These are phyloP conservation scores for Pugionium dolabratum DNA, from an alignment of 345 rosid species.

Conservation along the genomic window DNA sequence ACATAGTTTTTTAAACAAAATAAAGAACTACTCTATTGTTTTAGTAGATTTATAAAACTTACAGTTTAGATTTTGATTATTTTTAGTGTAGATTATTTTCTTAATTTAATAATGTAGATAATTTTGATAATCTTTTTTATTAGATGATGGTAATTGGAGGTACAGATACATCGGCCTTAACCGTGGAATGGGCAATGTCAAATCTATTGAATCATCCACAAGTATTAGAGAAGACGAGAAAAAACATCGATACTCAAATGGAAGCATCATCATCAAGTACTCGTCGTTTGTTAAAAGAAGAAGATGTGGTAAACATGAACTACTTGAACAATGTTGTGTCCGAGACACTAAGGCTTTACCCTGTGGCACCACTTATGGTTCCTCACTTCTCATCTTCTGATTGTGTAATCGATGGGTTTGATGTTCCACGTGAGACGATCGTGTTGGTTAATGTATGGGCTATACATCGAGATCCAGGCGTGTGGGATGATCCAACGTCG, in stretches of 20 bases:
- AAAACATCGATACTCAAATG: constrained; percentile 26
- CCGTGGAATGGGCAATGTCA: constrained; percentile 42
- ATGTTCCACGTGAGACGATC: constrained; percentile 44
- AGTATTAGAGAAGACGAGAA: constrained; percentile 30
- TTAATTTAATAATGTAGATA: too few relatives aligned
- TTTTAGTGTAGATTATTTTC: too few relatives aligned
- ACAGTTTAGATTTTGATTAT: too few relatives aligned
- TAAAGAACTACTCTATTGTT: too few relatives aligned
- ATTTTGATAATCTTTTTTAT: not conserved
- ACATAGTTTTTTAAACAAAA: too few relatives aligned
- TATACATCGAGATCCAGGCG: constrained; percentile 45
- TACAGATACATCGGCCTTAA: constrained; percentile 38
- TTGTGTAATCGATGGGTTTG: constrained; percentile 47
- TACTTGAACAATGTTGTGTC: constrained; percentile 41
- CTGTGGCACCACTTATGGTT: constrained; percentile 45
- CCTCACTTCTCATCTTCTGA: constrained; percentile 50
- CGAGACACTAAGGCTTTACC: constrained; percentile 50
- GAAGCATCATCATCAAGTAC: constrained; percentile 11
- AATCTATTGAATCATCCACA: constrained; percentile 35
- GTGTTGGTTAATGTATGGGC: constrained; percentile 51
- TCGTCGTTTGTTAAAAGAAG: constrained; percentile 36
- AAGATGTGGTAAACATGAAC: constrained; percentile 36
- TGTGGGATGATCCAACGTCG: constrained; percentile 47
- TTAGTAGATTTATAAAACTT: too few relatives aligned
- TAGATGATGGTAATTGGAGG: constrained; percentile 46